Evolutionary conservation across 1,284 basidiomycete species (phyloP).

Genomic region (Caloboletus firmus): DNA sequence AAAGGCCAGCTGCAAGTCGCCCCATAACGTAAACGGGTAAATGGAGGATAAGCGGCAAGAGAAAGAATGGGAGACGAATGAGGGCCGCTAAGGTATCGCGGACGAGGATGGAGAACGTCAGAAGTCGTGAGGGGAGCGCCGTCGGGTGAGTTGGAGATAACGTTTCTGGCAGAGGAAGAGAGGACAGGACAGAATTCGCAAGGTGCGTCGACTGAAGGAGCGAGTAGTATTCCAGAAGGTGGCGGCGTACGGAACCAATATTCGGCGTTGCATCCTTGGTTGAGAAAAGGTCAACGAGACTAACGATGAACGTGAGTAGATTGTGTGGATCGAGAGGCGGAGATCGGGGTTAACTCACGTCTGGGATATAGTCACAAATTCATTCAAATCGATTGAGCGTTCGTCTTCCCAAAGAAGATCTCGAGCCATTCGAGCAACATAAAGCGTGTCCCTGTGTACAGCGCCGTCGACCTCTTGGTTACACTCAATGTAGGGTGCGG

Average conservation of each 20-base stretch:
- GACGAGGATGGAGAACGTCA: conserved; percentile 75
- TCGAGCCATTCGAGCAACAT: conserved; percentile 84
- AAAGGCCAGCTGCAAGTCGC: conserved; percentile 69
- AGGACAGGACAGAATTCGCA: conserved; percentile 78
- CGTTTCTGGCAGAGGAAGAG: conserved; percentile 73
- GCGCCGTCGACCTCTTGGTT: conserved; percentile 15
- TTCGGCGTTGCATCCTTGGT: conserved; percentile 62
- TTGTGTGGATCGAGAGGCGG: conserved; percentile 18
- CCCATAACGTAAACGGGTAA: conserved; percentile 82
- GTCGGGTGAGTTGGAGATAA: conserved; percentile 75
- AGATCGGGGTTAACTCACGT: conserved; percentile 55
- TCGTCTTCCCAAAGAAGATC: conserved; percentile 87
- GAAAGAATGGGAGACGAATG: conserved; percentile 81
- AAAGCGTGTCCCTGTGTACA: conserved; percentile 73
- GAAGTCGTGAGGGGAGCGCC: conserved; percentile 77
- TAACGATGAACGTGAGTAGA: conserved; percentile 37
- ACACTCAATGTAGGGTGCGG: conserved; percentile 8
- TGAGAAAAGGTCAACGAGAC: conserved; percentile 83
- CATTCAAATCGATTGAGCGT: conserved; percentile 68
- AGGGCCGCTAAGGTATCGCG: conserved; percentile 73
- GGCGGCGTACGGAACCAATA: conserved; percentile 60
- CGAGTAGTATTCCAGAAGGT: conserved; percentile 82
- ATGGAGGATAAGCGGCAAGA: conserved; percentile 81
- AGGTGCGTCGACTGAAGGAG: conserved; percentile 81
- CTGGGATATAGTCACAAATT: conserved; percentile 84